Evolutionary conservation across 768 basidiomycete species (phyloP), one percentile per base, ranked within the genome.

Genomic region (Boletus coccyginus): DNA sequence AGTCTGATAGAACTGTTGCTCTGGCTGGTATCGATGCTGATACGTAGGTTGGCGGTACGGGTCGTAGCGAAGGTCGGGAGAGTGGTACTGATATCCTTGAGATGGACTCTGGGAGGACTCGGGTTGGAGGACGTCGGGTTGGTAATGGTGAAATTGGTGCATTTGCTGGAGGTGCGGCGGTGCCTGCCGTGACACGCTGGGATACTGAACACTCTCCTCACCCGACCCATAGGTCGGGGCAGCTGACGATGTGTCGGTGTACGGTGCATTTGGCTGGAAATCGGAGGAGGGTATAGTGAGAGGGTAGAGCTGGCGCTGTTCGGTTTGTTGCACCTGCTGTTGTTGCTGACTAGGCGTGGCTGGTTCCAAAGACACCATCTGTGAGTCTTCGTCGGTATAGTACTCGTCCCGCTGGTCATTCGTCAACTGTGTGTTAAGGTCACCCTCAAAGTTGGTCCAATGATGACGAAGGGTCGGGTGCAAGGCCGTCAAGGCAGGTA

Each of bases 381-480:
- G 50, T 16, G 50, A 46, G 24, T 71, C 70, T 13, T 50, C 52
- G 3, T 69, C 65, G n/a, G 59, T 52, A 16, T 62, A 57, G 38
- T 65, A 64, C 32, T 67, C 59, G 11, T 73, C 72, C 14, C 56
- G 61, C 44, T 62, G 60, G 12, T 60, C 66, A 56, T 76, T 75
- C 41, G 76, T 72, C 16, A 85, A 76, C 64, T 83, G 83, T 13
- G 74, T 70, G 29, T 74, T 73, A 58, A 86, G 77, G 31, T 78
- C 75, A 0, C 78, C 82, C 11, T 84, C 82, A 60, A 86, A 86
- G n/a, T 68, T 72, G 53, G 77, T 73, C 59, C 84, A 74, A 47
- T 86, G 83, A 50, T 78, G 75, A 12, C 83, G 77, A 50, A 87
- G 69, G 48, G 74, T 80, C 4, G 83, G 83, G 64, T 87, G 85